These are phyloP conservation scores for Aspergillus ostianus DNA, from an alignment of 495 filamentous ascomycete species.

Conservation along the genomic window DNA sequence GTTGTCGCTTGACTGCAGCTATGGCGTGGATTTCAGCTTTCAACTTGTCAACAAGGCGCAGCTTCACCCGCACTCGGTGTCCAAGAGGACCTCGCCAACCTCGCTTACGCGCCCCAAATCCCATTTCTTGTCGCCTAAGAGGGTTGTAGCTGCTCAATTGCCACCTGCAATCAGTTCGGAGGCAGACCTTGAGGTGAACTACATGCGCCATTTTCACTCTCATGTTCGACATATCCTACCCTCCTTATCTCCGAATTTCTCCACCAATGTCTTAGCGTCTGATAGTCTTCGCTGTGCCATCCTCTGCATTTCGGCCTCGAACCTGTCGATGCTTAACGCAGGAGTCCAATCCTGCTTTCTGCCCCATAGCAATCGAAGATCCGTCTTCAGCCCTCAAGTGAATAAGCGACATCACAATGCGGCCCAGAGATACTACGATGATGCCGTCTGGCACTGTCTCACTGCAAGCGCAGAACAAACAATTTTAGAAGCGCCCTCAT, in stretches of 20 bases:
- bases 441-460: slow-evolving; percentile 1
- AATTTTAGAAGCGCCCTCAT: no score
- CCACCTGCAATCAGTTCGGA: not conserved
- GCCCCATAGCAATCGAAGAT: slow-evolving; percentile 5
- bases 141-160: no score
- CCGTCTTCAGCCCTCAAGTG: slow-evolving; percentile 14
- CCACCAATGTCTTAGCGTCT: not conserved
- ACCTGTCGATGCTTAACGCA: slow-evolving; percentile 19
- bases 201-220: slow-evolving; percentile 8
- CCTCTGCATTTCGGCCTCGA: slow-evolving; percentile 19
- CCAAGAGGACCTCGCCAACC: not conserved
- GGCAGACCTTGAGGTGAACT: slow-evolving; percentile 1
- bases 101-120: not conserved
- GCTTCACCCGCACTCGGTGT: not conserved
- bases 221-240: slow-evolving; percentile 15
- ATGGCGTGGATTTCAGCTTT: slow-evolving; percentile 12
- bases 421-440: slow-evolving; percentile 12
- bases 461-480: not conserved
- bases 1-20: slow-evolving; percentile 14
- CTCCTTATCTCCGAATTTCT: not conserved
- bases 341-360: slow-evolving; percentile 10
- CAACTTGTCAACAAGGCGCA: not conserved
- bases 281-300: slow-evolving; percentile 4
- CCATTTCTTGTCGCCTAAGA: no score
- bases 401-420: slow-evolving; percentile 7